A percentile compares a stretch with the other conserved stretches of the same genome.
These are phyloP conservation scores for Trypanosomatidae sp. DNA, from an alignment of 208 protist genomes.

Conservation along the genomic window DNA sequence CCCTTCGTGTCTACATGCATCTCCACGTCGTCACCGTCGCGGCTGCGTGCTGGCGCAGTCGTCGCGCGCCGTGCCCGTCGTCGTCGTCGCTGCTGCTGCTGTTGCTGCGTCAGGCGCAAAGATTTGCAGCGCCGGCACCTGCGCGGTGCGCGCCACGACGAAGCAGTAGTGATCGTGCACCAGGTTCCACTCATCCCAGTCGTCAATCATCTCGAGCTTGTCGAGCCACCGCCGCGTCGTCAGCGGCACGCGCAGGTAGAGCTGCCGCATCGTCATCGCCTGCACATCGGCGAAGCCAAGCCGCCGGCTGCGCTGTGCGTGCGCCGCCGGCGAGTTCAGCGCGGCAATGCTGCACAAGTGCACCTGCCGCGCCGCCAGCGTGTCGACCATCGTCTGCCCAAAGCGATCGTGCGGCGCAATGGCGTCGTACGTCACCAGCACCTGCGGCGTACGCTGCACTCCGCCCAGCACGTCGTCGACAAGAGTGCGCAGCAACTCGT, in stretches of 20 bases:
- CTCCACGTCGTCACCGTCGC: no score
- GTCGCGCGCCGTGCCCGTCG: no score
- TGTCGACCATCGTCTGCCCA: slow-evolving; percentile 81
- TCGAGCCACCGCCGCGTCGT: slow-evolving; percentile 42
- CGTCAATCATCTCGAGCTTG: slow-evolving; percentile 84
- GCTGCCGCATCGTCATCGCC: slow-evolving; percentile 54
- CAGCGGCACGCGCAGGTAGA: slow-evolving; percentile 69
- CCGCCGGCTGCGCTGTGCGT: slow-evolving; percentile 44
- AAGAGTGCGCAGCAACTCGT: neutral
- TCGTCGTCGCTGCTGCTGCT: no score
- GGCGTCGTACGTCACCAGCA: slow-evolving; percentile 76
- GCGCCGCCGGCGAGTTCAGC: slow-evolving; percentile 51
- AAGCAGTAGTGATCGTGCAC: slow-evolving; percentile 90
- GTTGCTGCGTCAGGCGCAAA: slow-evolving; percentile 9
- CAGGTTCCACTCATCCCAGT: slow-evolving; percentile 89
- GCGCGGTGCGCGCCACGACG: slow-evolving; percentile 43
- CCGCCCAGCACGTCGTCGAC: no score
- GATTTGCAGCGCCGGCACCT: slow-evolving; percentile 21
- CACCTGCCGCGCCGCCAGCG: slow-evolving; percentile 38
- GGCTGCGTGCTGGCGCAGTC: no score
- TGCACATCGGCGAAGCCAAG: slow-evolving; percentile 55
- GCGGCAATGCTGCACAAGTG: slow-evolving; percentile 57
- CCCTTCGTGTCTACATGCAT: no score
- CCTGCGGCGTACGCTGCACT: slow-evolving; percentile 11
- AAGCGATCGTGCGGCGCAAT: slow-evolving; percentile 83